A percentile compares a stretch with the other conserved stretches of the same genome.
These are phyloP conservation scores for Mycena kentingensis DNA, from an alignment of 768 basidiomycete species.

Conservation along the genomic window DNA sequence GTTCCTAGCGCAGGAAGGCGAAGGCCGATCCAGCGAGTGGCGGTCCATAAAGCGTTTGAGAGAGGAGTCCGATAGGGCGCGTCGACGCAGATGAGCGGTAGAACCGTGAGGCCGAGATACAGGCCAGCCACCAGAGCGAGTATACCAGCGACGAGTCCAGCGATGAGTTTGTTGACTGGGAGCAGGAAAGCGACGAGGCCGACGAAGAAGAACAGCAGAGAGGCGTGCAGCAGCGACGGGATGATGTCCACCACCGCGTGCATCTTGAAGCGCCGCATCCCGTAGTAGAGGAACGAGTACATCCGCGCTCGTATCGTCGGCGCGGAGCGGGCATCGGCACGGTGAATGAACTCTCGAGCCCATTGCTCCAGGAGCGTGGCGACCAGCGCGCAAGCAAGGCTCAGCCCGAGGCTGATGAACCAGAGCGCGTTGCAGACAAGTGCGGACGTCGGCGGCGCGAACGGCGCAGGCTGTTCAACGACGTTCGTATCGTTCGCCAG, in stretches of 20 bases:
- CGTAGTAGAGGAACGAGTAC: slow-evolving; percentile 6
- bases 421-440: slow-evolving; percentile 5
- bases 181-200: slow-evolving; percentile 17
- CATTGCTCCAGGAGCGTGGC: slow-evolving; percentile 11
- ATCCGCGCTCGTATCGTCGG: not conserved
- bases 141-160: not conserved
- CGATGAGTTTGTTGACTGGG: slow-evolving; percentile 4
- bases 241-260: slow-evolving; percentile 11
- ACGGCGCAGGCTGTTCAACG: not conserved
- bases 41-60: not conserved
- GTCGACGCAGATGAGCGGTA: slow-evolving; percentile 12
- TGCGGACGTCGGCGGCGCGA: not conserved
- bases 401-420: slow-evolving; percentile 10
- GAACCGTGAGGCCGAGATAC: slow-evolving; percentile 9
- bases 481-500: not conserved
- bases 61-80: slow-evolving; percentile 19
- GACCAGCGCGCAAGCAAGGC: slow-evolving; percentile 7
- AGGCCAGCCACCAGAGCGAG: not conserved
- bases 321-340: slow-evolving; percentile 2
- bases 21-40: too few species aligned
- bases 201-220: slow-evolving; percentile 19
- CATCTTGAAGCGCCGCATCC: not conserved
- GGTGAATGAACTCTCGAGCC: slow-evolving; percentile 9
- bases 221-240: slow-evolving; percentile 18
- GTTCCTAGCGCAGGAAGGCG: too few species aligned